Evolutionary conservation across 192 early-diverging fungal species (phyloP).

Genomic region (Coemansia guatemalensis): DNA sequence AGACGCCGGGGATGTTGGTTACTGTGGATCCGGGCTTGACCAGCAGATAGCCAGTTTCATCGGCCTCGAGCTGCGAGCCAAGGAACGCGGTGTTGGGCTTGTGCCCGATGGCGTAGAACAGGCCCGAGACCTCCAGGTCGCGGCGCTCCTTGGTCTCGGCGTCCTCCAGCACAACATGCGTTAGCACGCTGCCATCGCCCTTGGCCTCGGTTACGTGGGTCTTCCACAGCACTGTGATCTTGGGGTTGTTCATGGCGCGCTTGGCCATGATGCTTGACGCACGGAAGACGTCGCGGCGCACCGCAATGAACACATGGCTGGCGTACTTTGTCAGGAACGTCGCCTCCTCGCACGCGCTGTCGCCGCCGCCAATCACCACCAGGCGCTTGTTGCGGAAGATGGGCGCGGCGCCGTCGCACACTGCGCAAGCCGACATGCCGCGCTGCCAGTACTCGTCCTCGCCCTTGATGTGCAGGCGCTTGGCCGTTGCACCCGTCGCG

Average conservation of each 20-base stretch:
- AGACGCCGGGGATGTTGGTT: constrained; percentile 91
- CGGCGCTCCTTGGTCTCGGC: constrained; percentile 68
- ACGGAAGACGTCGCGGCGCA: constrained; percentile 92
- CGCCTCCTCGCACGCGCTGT: constrained; percentile 95
- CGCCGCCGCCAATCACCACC: constrained; percentile 95
- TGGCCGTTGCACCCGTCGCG: constrained; percentile 99
- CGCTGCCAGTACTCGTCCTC: constrained; percentile 96
- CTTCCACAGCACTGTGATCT: constrained; percentile 93
- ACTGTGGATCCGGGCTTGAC: constrained; percentile 74
- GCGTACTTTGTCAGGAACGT: constrained; percentile 97
- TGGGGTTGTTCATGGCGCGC: constrained; percentile 80
- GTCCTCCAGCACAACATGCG: constrained; percentile 70
- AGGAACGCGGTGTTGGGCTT: constrained; percentile 79
- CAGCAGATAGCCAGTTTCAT: constrained; percentile 88
- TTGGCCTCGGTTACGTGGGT: constrained; percentile 79
- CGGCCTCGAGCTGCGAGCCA: constrained; percentile 75
- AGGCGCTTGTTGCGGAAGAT: constrained; percentile 96
- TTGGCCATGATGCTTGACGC: constrained; percentile 98
- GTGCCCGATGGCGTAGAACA: constrained; percentile 99
- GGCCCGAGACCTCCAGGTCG: constrained; percentile 77
- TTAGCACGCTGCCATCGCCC: constrained; percentile 82
- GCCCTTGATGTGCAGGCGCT: constrained; percentile 83
- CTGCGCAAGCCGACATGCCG: constrained; percentile 99
- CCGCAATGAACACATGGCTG: constrained; percentile 90
- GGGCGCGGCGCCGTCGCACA: constrained; percentile 97